Evolutionary conservation across 192 early-diverging fungal species (phyloP), one percentile per base, ranked within the genome.

Genomic region (Linnemannia elongata): DNA sequence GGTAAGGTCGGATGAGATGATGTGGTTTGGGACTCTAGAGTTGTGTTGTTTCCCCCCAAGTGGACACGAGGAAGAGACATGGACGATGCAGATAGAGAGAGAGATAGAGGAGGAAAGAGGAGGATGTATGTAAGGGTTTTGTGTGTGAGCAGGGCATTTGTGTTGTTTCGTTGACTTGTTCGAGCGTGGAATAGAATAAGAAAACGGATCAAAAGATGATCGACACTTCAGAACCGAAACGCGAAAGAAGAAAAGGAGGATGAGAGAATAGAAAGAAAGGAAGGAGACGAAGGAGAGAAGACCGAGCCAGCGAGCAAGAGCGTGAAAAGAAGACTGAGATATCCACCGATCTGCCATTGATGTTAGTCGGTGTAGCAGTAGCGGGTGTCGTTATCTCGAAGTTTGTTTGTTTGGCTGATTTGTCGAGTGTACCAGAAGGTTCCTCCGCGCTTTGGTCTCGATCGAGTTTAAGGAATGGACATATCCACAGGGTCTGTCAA

Each of bases 121-220:
- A 39, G 44, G 66, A 27, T 69, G 75, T 54, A 77, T 42, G 70
- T 55, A 77, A 74, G 57, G 72, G 75, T 72, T 83, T 76, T 63
- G 76, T 57, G 41, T 68, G 76, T 83, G 76, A 83, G 82, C 82
- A 83, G 82, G 72, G 72, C 39, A 39, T 54, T 49, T 33, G 73
- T 44, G 73, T 52, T 44, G 42, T 38, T 44, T 44, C 47, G 47
- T 33, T 54, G 70, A 42, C 38, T 30, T 33, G 45, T 44, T 33
- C 35, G 73, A 52, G 73, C 47, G 70, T 42, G 36, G 70, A 70
- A 72, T 49, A 49, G 45, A 74, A 74, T 18, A 52, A 33, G 35
- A 27, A 57, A 33, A 60, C 57, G n/a, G 60, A 79, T 54, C 66
- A 79, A 57, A 27, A 8, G 42, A 36, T 33, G 54, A 72, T 10